Evolutionary conservation across 2,329 filamentous ascomycete genomes (phyloP), one percentile per base, ranked within the genome.

Genomic region (Calonectria multiphialidica): DNA sequence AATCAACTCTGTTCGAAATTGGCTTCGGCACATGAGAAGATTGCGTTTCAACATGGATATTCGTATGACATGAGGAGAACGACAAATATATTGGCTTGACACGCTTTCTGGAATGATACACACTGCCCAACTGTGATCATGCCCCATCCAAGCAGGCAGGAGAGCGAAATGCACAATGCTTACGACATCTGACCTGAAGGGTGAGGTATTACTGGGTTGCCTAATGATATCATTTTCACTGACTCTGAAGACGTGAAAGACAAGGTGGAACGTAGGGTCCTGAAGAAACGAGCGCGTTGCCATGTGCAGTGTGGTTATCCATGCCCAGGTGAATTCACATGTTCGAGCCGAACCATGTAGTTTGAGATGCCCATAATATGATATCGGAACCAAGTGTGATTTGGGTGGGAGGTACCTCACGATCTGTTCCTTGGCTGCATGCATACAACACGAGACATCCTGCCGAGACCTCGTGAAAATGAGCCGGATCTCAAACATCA

Each of bases 401-500:
- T 61, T 21, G n/a, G 50, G 12, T 10, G 35, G 7, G 40, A 59
- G 33, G 21, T 57, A n/a, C 57, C 57, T 64, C 63, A 59, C 18
- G 55, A 47, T 61, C 59, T 49, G 42, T 15, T 30, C 12, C 57
- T 45, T 67, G 55, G 57, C 25, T 53, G 57, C 15, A 50, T 45
- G 49, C 40, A 66, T 67, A 64, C 33, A 57, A 62, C 55, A 42
- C 67, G 55, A 74, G 62, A 55, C 33, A 66, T 53, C 49, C 57
- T 35, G 55, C 61, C 42, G 63, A 72, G 50, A 59, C 55, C 70
- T 59, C 50, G 45, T 63, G 35, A 63, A 37, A 68, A 65, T 66
- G 40, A 70, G 66, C 69, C 33, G 62, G 47, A 76, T 70, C 65
- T 73, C 68, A 71, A 75, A 77, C 75, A 75, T 72, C 64, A 42